Conservation (phyloP, 768 basidiomycete genomes). For the Panellus pusillus region DNA sequence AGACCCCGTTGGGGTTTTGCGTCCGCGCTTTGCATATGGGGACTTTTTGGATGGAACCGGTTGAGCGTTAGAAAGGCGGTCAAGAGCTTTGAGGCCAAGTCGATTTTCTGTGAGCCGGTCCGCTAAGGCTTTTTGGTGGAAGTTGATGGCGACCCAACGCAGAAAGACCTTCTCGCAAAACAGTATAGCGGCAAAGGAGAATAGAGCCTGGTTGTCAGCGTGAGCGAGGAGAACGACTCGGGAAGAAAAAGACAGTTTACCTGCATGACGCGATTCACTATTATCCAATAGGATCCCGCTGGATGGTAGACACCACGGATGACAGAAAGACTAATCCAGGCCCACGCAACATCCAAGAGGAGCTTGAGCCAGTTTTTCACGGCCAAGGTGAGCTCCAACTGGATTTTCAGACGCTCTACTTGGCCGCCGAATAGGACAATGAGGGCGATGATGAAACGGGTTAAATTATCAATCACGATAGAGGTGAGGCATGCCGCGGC, state of each 20-base stretch:
- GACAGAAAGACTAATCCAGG: constrained; percentile 72
- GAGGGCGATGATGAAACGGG: constrained; percentile 53
- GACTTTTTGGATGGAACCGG: constrained; percentile 39
- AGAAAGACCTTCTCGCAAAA: constrained; percentile 57
- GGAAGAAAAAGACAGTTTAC: constrained; percentile 31
- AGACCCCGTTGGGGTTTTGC: constrained; percentile 39
- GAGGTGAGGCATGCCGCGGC: constrained; percentile 60
- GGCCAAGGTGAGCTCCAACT: constrained; percentile 70
- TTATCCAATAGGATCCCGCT: constrained; percentile 64
- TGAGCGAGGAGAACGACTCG: not conserved
- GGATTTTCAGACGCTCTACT: constrained; percentile 65
- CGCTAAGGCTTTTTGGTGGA: constrained; percentile 73
- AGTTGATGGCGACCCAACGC: constrained; percentile 77
- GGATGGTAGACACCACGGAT: constrained; percentile 59
- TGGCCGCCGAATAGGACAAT: constrained; percentile 58
- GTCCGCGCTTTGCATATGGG: constrained; percentile 45
- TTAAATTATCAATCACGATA: constrained; percentile 63
- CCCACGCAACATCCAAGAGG: constrained; percentile 63
- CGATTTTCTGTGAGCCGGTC: constrained; percentile 73
- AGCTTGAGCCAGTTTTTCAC: constrained; percentile 74
- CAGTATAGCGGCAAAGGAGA: constrained; percentile 43
- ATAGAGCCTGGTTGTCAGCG: constrained; percentile 38
- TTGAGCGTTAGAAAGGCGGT: constrained; percentile 68
- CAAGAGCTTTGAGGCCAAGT: constrained; percentile 67
- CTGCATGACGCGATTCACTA: constrained; percentile 72